Percentiles rank a stretch among this genome's conserved stretches.
Conservation (phyloP, 352 stramenopile genomes). For the Pythium periplocum region DNA sequence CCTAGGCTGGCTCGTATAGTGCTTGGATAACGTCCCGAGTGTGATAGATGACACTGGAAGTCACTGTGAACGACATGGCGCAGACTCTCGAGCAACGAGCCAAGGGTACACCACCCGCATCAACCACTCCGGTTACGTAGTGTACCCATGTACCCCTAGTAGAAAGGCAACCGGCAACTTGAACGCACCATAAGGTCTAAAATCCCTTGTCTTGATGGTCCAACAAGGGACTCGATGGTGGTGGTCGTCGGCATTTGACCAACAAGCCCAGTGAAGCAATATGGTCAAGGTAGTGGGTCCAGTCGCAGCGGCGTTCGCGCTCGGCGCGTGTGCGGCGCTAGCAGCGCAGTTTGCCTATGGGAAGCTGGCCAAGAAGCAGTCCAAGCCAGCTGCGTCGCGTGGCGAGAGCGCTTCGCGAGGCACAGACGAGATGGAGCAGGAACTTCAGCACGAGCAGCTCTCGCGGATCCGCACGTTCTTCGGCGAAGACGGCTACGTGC, state of each 20-base stretch:
- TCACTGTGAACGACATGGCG: no score
- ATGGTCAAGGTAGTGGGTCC: conserved; percentile 55
- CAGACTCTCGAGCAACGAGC: no score
- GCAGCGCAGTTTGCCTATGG: conserved; percentile 39
- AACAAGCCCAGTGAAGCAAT: background rate
- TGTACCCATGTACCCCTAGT: conserved; percentile 2
- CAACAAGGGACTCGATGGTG: no score
- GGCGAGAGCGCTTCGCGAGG: conserved; percentile 15
- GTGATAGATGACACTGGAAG: no score
- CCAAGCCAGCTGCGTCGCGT: background rate
- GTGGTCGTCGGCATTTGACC: no score
- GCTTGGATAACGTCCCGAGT: no score
- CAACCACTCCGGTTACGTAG: background rate
- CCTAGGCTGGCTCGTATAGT: no score
- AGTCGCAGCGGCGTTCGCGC: conserved; percentile 35
- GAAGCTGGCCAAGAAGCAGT: conserved; percentile 20
- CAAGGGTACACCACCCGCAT: no score
- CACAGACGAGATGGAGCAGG: conserved; percentile 26
- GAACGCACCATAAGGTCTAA: conserved; percentile 1
- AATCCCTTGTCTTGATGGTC: conserved; percentile 2
- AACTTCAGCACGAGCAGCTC: conserved; percentile 77
- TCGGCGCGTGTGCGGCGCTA: conserved; percentile 40
- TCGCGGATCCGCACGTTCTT: conserved; percentile 95
- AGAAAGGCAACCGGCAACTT: conserved; percentile 6
- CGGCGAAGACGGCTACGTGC: conserved; percentile 87